A percentile compares a stretch with the other conserved stretches of the same genome.
Evolutionary conservation across 495 filamentous ascomycete genomes (phyloP).

Genomic region (Neurospora pannonica): DNA sequence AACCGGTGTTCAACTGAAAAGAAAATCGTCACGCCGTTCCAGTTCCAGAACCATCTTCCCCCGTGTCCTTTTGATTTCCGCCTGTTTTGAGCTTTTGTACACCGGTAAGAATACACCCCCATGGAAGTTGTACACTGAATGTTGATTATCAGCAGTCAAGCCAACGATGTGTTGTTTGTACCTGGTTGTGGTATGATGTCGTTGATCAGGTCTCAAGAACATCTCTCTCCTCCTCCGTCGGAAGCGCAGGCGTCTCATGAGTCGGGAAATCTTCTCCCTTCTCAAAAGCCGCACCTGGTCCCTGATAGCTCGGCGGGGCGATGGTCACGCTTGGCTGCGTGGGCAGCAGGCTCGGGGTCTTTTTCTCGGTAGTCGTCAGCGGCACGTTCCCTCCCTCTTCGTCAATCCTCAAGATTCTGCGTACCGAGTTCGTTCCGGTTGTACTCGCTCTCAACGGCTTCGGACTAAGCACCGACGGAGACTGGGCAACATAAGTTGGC

Average conservation of each 20-base stretch:
- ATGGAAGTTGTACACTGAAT: not conserved
- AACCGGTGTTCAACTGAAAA: not conserved
- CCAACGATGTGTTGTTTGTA: not conserved
- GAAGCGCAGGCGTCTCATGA: conserved; percentile 24
- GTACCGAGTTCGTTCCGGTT: conserved; percentile 19
- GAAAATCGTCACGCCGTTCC: not conserved
- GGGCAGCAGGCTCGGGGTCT: conserved; percentile 1
- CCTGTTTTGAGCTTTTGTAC: not conserved
- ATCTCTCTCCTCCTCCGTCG: conserved; percentile 35
- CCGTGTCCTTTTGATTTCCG: not conserved
- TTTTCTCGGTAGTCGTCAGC: conserved; percentile 2
- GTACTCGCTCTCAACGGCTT: conserved; percentile 30
- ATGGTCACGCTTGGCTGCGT: conserved; percentile 7
- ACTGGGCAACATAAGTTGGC: conserved; percentile 37
- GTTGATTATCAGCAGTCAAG: not conserved
- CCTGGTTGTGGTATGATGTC: not conserved
- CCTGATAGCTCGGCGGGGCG: conserved; percentile 33
- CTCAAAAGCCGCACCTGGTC: conserved; percentile 35
- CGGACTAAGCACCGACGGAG: conserved; percentile 26
- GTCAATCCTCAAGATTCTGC: conserved; percentile 16
- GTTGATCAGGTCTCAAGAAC: conserved; percentile 26
- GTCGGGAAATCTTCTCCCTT: conserved; percentile 34
- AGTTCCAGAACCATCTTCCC: not conserved
- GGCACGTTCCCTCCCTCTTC: conserved; percentile 9
- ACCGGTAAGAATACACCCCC: not conserved